Percentiles rank a stretch among this genome's conserved stretches.
phyloP scores from a whole-genome alignment of 2,329 filamentous ascomycete genomes.

The Penicillium sp. region DNA sequence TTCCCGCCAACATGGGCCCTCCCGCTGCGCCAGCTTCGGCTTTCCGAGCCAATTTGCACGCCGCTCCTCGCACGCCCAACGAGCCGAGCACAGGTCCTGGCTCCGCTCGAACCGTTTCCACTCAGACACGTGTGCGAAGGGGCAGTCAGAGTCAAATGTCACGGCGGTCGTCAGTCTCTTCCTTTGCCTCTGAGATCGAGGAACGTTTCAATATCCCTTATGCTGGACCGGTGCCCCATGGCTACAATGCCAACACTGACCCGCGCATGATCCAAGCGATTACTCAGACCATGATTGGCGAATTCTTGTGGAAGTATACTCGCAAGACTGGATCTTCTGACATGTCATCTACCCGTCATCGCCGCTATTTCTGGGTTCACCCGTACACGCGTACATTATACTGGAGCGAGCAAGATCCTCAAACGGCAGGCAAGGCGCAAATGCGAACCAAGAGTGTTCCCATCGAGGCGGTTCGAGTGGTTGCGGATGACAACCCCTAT shows the following conservation, averaged over 20 bases:
- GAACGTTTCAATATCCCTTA: constrained; percentile 72
- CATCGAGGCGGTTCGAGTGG: constrained; percentile 86
- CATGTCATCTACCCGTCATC: constrained; percentile 82
- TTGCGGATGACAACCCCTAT: constrained; percentile 90
- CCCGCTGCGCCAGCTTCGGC: constrained; percentile 78
- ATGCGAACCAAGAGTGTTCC: constrained; percentile 80
- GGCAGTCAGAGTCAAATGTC: constrained; percentile 43
- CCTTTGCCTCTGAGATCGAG: constrained; percentile 91
- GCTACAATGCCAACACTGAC: constrained; percentile 70
- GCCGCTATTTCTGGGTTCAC: constrained; percentile 98
- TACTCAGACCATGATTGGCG: constrained; percentile 98
- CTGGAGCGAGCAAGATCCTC: constrained; percentile 90
- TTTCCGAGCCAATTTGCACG: constrained; percentile 45
- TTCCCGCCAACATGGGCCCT: constrained; percentile 65
- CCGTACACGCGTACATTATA: constrained; percentile 94
- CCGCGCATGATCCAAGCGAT: constrained; percentile 98
- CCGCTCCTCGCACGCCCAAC: constrained; percentile 58
- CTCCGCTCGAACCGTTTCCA: constrained; percentile 47
- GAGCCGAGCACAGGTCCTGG: constrained; percentile 43
- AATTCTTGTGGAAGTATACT: constrained; percentile 98
- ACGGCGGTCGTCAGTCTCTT: constrained; percentile 82
- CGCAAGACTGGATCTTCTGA: constrained; percentile 85
- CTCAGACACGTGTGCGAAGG: constrained; percentile 50
- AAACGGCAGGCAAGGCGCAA: constrained; percentile 68
- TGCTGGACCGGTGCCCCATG: constrained; percentile 46